Evolutionary conservation across 345 rosid genomes (phyloP).

Genomic region (Citrus cavaleriei): DNA sequence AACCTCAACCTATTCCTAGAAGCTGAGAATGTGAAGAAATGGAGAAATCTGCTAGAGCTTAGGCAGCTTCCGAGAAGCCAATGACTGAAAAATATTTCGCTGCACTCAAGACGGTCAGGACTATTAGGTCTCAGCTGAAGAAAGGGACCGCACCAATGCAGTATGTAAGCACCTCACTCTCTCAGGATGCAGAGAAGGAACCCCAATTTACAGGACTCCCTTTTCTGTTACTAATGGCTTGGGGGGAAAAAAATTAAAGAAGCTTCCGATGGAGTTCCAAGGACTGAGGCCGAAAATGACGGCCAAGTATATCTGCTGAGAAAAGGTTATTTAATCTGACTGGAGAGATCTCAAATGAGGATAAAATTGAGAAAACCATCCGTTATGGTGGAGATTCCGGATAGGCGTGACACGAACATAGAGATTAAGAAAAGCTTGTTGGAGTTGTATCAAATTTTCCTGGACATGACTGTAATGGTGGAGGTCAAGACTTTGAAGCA

Average conservation of each 20-base stretch:
- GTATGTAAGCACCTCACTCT: constrained; percentile 54
- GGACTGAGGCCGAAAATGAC: no score
- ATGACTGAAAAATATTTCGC: constrained; percentile 48
- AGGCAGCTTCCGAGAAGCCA: constrained; percentile 48
- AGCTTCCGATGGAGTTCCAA: constrained; percentile 19
- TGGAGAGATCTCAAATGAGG: no score
- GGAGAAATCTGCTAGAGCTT: constrained; percentile 60
- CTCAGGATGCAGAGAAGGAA: constrained; percentile 75
- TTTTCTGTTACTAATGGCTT: constrained; percentile 71
- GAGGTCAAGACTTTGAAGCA: constrained; percentile 63
- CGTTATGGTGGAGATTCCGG: constrained; percentile 83
- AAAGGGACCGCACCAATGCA: constrained; percentile 75
- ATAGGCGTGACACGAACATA: constrained; percentile 67
- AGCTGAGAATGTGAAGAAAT: constrained; percentile 84
- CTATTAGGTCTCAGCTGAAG: constrained; percentile 70
- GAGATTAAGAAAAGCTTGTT: constrained; percentile 91
- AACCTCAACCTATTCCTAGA: constrained; percentile 74
- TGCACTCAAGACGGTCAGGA: constrained; percentile 57
- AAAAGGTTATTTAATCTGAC: no score
- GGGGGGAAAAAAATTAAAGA: constrained; percentile 43
- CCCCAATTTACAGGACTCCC: constrained; percentile 70
- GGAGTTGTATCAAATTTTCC: constrained; percentile 88
- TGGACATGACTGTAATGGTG: constrained; percentile 96
- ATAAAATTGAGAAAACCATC: constrained; percentile 59
- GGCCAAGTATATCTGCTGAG: no score